These are phyloP conservation scores for Nakaseomyces bracarensis DNA, from an alignment of 1,139 yeast genomes.

Conservation along the genomic window DNA sequence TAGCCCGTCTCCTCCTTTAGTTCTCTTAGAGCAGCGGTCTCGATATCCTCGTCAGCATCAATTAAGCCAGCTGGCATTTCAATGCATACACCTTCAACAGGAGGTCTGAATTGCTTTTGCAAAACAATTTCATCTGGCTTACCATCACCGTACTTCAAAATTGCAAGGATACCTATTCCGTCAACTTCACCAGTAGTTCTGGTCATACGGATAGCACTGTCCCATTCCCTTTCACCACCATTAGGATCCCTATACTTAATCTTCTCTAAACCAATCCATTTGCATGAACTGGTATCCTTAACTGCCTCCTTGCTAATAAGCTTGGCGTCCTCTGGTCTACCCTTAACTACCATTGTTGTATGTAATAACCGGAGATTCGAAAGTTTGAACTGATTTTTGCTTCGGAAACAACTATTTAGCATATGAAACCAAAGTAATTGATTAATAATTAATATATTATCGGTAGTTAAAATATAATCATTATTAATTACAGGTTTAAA, in stretches of 20 bases:
- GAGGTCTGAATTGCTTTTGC: constrained; percentile 89
- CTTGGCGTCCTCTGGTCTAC: constrained; percentile 35
- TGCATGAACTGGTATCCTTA: constrained; percentile 37
- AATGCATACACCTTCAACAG: constrained; percentile 76
- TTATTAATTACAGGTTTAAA: no score
- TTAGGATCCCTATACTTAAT: constrained; percentile 63
- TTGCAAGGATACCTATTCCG: constrained; percentile 82
- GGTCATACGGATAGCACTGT: constrained; percentile 79
- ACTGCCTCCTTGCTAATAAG: constrained; percentile 32
- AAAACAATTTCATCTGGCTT: constrained; percentile 53
- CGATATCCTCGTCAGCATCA: constrained; percentile 74
- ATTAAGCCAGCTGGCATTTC: constrained; percentile 94
- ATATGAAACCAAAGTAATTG: background rate
- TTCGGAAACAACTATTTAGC: background rate
- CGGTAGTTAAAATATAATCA: no score
- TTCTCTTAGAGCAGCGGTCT: constrained; percentile 78
- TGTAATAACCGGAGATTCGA: background rate
- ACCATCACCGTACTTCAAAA: constrained; percentile 43
- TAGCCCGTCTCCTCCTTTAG: constrained; percentile 90
- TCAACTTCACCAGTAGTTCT: constrained; percentile 60
- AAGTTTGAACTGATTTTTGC: background rate
- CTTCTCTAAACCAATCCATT: constrained; percentile 54
- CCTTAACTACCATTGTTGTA: constrained; percentile 26
- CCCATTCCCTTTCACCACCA: constrained; percentile 66
- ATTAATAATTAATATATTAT: background rate